Evolutionary conservation across 2,329 filamentous ascomycete species (phyloP).

Genomic region (Neospermospora avenae): DNA sequence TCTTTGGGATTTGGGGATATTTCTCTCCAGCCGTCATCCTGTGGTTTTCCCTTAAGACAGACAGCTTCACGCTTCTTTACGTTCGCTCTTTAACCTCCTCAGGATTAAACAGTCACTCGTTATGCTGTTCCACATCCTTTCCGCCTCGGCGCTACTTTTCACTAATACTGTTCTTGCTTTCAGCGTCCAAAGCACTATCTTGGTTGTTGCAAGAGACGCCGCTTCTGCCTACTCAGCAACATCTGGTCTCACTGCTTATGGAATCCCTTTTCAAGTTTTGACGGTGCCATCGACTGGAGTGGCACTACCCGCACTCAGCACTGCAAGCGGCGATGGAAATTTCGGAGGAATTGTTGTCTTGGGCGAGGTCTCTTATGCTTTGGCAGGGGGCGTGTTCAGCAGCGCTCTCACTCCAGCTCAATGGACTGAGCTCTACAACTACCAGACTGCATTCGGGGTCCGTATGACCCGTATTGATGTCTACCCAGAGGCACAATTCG

Average conservation of each 20-base stretch:
- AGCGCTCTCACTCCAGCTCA: slow-evolving; percentile 48
- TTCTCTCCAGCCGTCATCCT: neutral
- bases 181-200: slow-evolving; percentile 43
- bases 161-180: slow-evolving; percentile 3
- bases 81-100: neutral
- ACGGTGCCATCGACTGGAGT: slow-evolving; percentile 50
- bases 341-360: slow-evolving; percentile 50
- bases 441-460: slow-evolving; percentile 56
- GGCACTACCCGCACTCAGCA: slow-evolving; percentile 49
- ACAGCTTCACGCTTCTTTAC: neutral
- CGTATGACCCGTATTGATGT: slow-evolving; percentile 59
- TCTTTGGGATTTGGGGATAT: neutral
- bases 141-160: slow-evolving; percentile 2
- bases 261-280: slow-evolving; percentile 54
- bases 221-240: slow-evolving; percentile 46
- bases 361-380: slow-evolving; percentile 37
- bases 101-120: slow-evolving; percentile 7
- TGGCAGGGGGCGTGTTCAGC: slow-evolving; percentile 37
- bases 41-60: neutral
- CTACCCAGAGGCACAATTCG: slow-evolving; percentile 3
- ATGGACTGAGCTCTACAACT: slow-evolving; percentile 53
- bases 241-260: slow-evolving; percentile 55
- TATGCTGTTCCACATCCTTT: slow-evolving; percentile 10
- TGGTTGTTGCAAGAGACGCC: slow-evolving; percentile 53
- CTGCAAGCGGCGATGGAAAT: slow-evolving; percentile 45